A percentile compares a stretch with the other conserved stretches of the same genome.
Conservation (phyloP, 2,329 filamentous ascomycete species). For the Exophiala bonariae region DNA sequence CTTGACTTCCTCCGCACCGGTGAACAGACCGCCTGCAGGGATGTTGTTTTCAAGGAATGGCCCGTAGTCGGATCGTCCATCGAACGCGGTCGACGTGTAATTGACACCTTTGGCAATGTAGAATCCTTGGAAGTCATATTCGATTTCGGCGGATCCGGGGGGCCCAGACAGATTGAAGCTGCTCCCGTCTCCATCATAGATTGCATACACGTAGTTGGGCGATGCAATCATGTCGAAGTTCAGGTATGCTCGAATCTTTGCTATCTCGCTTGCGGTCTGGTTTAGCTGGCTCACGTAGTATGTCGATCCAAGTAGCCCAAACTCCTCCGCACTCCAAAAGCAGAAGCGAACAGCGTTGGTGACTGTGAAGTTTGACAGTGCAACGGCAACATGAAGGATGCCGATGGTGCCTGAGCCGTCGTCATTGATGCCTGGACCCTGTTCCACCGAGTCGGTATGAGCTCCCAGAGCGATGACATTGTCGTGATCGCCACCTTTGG, state of each 20-base stretch:
- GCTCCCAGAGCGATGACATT: conserved; percentile 61
- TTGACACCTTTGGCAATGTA: conserved; percentile 63
- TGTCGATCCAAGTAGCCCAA: conserved; percentile 61
- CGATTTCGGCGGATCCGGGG: conserved; percentile 67
- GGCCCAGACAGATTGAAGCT: conserved; percentile 57
- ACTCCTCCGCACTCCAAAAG: conserved; percentile 66
- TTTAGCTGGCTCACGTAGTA: conserved; percentile 51
- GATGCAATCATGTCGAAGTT: conserved; percentile 70
- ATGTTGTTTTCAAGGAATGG: conserved; percentile 73
- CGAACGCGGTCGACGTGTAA: conserved; percentile 72
- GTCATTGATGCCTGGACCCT: conserved; percentile 73
- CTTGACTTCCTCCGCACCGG: conserved; percentile 76
- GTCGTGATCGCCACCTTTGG: conserved; percentile 57
- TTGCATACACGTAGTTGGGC: conserved; percentile 58
- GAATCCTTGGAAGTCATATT: conserved; percentile 67
- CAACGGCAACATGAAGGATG: conserved; percentile 59
- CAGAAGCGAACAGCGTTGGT: conserved; percentile 69
- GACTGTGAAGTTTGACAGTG: conserved; percentile 69
- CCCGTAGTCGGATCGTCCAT: conserved; percentile 78
- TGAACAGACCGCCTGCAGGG: conserved; percentile 73
- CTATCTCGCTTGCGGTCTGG: conserved; percentile 45
- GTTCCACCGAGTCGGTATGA: conserved; percentile 62
- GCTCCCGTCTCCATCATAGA: conserved; percentile 60
- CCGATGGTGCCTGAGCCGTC: conserved; percentile 69
- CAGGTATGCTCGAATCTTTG: conserved; percentile 66